Evolutionary conservation across 805 yeast species (phyloP).

Genomic region (Candida taoyuanica): DNA sequence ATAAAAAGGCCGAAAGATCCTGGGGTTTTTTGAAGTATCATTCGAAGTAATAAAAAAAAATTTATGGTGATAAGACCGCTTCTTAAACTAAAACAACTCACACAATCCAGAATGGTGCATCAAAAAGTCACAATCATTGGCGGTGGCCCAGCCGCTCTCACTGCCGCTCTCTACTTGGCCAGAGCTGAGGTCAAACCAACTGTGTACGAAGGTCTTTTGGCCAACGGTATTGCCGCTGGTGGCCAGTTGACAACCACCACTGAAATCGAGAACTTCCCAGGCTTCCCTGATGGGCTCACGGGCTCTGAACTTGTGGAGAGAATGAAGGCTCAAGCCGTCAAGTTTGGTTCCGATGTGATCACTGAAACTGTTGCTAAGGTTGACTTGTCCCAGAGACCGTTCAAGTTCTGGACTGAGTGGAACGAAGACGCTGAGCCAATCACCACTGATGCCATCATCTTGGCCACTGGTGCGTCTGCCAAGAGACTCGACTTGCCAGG

Average conservation of each 20-base stretch:
- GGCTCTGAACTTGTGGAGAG: slow-evolving; percentile 89
- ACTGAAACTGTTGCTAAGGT: slow-evolving; percentile 94
- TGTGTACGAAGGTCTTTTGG: slow-evolving; percentile 89
- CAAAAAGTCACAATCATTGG: slow-evolving; percentile 86
- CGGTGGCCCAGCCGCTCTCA: slow-evolving; percentile 99
- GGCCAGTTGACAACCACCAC: slow-evolving; percentile 99
- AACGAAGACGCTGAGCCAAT: slow-evolving; percentile 88
- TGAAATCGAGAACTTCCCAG: slow-evolving; percentile 98
- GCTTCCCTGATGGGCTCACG: slow-evolving; percentile 89
- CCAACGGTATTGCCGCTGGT: slow-evolving; percentile 98
- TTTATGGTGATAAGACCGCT: background rate
- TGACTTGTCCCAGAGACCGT: slow-evolving; percentile 83
- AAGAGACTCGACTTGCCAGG: slow-evolving; percentile 92
- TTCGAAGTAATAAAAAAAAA: background rate
- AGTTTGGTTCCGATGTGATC: slow-evolving; percentile 90
- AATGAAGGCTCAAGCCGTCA: slow-evolving; percentile 83
- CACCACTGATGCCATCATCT: slow-evolving; percentile 86
- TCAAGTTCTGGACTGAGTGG: slow-evolving; percentile 96
- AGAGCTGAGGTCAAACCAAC: slow-evolving; percentile 96
- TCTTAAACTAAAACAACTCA: background rate
- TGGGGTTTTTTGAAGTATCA: background rate
- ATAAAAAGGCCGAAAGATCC: slow-evolving; percentile 1
- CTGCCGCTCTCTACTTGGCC: slow-evolving; percentile 95
- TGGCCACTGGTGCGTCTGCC: slow-evolving; percentile 99
- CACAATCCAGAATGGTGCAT: slow-evolving; percentile 61